Base-by-base conservation (phyloP, 768 basidiomycete species). In the Lactifluus pinguis region DNA sequence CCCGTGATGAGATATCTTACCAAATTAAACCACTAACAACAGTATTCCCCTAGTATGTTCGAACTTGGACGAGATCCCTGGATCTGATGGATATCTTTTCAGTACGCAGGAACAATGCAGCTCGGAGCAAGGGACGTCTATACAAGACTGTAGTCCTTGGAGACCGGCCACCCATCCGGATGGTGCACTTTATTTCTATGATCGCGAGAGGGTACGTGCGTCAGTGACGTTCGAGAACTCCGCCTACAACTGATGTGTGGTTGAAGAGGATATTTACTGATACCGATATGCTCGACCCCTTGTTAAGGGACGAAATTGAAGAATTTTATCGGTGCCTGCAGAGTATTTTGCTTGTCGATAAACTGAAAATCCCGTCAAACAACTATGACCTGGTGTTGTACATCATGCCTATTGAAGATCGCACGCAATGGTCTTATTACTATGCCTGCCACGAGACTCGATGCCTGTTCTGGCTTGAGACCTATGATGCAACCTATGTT, bases 101-200 rank as follows among this genome's bases (percentile, higher is more conserved):
- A 62, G 61, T 8, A 34, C 11, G 2, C 2, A 9, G 19, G 36
- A 58, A 21, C 6, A 48, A 6, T 21, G 3, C 3, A 4, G 5
- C 25, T 8, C n/a, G 34, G 61, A 58, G 6, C 51, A 62, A 49
- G 51, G 21, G 0, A 15, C 47, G 7, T 11, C 25, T 19, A 32
- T 13, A n/a, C 17, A 53, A 8, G 44, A 53, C 10, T 44, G 45
- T 38, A 8, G 3, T 11, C 56, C 61, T 7, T 86, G 85, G 85
- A 68, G 42, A 4, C 68, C 76, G 0, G 71, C 73, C 38, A 70
- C 74, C 2, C 85, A 86, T 64, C 84, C 85, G 0, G 85, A 87
- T 69, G 85, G 85, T 4, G 77, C 76, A 25, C 74, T 79, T 17
- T 87, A 85, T 66, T 87, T 81, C 59, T 77, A 75, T 65, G 74